These are phyloP conservation scores for Saccharomycopsis crataegensis DNA, from an alignment of 1,139 yeast genomes.

Conservation along the genomic window DNA sequence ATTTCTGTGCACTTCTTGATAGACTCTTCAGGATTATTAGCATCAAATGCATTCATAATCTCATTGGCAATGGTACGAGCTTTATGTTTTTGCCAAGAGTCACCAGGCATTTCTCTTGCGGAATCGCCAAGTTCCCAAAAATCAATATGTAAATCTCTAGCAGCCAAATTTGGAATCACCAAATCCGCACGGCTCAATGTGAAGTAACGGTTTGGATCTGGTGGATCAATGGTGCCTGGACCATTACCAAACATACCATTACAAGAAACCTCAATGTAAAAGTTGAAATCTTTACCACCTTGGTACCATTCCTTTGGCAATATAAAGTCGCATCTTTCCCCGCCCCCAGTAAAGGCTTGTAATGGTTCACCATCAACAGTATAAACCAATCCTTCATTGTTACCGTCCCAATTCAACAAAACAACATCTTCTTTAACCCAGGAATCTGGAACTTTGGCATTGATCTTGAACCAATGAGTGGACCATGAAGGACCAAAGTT, in stretches of 20 bases:
- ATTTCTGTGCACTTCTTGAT: slow-evolving; percentile 58
- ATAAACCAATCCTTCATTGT: slow-evolving; percentile 79
- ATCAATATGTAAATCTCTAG: slow-evolving; percentile 70
- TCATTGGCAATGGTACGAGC: slow-evolving; percentile 72
- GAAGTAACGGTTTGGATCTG: slow-evolving; percentile 63
- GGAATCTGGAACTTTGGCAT: slow-evolving; percentile 50
- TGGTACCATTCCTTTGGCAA: slow-evolving; percentile 48
- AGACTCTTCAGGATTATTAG: slow-evolving; percentile 35
- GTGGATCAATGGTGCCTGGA: slow-evolving; percentile 57
- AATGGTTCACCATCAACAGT: slow-evolving; percentile 56
- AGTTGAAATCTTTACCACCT: slow-evolving; percentile 36
- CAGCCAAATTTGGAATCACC: slow-evolving; percentile 73
- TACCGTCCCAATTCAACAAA: slow-evolving; percentile 78
- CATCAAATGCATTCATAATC: slow-evolving; percentile 78
- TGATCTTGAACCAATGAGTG: slow-evolving; percentile 84
- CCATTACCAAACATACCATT: slow-evolving; percentile 94
- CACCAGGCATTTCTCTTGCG: slow-evolving; percentile 73
- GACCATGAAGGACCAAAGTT: slow-evolving; percentile 96
- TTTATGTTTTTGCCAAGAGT: slow-evolving; percentile 74
- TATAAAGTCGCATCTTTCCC: slow-evolving; percentile 69
- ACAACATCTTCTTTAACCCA: slow-evolving; percentile 51
- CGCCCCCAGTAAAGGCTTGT: slow-evolving; percentile 84
- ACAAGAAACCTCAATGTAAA: slow-evolving; percentile 85
- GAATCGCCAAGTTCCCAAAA: slow-evolving; percentile 89
- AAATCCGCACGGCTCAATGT: slow-evolving; percentile 63